A percentile compares a stretch with the other conserved stretches of the same genome.
Conservation (phyloP, 352 stramenopile genomes). For the Pythium grandisporangium region DNA sequence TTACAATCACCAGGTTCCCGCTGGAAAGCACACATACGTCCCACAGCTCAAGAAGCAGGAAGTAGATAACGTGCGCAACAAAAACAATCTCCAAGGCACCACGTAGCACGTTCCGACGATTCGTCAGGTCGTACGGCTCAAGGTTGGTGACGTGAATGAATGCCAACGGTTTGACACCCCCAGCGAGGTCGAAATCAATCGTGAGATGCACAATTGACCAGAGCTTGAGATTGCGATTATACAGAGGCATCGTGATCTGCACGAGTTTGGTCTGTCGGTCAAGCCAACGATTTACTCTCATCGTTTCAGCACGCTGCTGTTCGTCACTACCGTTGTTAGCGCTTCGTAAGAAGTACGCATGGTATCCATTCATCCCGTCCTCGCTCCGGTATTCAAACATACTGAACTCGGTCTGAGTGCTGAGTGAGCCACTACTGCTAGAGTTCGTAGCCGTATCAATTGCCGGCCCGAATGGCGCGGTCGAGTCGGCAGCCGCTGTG, state of each 20-base stretch:
- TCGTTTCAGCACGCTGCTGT: conserved; percentile 12
- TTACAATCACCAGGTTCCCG: conserved; percentile 30
- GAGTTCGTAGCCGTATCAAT: conserved; percentile 22
- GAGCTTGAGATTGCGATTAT: conserved; percentile 53
- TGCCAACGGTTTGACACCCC: conserved; percentile 29
- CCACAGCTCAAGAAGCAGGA: conserved; percentile 51
- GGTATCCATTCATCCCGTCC: conserved; percentile 27
- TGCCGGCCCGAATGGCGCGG: conserved; percentile 19
- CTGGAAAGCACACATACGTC: conserved; percentile 52
- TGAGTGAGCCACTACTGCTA: conserved; percentile 19
- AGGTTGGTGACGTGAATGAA: conserved; percentile 49
- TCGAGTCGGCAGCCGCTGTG: conserved; percentile 20
- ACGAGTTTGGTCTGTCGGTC: conserved; percentile 52
- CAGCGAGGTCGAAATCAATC: conserved; percentile 48
- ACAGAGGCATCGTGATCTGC: conserved; percentile 43
- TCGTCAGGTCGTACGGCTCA: conserved; percentile 55
- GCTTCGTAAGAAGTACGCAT: conserved; percentile 54
- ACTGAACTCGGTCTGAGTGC: too few species aligned
- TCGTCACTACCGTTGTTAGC: conserved; percentile 21
- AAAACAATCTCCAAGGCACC: conserved; percentile 36
- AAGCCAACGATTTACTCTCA: conserved; percentile 44
- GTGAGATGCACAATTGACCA: conserved; percentile 51
- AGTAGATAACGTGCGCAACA: conserved; percentile 42
- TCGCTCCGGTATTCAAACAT: conserved; percentile 53
- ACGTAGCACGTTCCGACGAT: conserved; percentile 32